phyloP scores from a whole-genome alignment of 2,329 filamentous ascomycete genomes.

The Talaromyces sp. region DNA sequence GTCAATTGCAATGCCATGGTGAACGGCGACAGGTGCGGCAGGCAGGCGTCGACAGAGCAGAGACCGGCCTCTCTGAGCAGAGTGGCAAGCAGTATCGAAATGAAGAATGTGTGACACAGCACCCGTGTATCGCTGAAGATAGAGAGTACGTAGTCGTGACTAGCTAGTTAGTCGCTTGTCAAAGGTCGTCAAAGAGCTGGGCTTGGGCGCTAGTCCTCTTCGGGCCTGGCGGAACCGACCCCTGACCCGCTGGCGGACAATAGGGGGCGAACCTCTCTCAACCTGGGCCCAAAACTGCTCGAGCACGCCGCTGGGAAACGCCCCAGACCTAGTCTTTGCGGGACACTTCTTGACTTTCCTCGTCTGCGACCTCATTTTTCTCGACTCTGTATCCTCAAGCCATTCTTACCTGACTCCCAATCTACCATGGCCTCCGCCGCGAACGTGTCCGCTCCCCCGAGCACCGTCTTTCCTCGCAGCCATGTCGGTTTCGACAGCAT shows the following conservation, averaged over 20 bases:
- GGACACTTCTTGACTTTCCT: neutral
- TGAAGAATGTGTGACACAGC: neutral
- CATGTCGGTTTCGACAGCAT: conserved; percentile 99
- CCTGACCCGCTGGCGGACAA: conserved; percentile 25
- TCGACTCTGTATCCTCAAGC: conserved; percentile 1
- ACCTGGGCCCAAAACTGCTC: neutral
- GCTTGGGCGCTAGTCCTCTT: conserved; percentile 22
- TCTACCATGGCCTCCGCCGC: conserved; percentile 63
- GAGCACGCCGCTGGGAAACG: conserved; percentile 4
- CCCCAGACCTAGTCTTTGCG: neutral
- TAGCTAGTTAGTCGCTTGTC: neutral
- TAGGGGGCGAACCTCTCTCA: conserved; percentile 6
- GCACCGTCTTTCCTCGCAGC: conserved; percentile 76
- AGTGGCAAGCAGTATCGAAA: neutral
- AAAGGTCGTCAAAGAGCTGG: neutral
- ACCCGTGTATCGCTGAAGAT: neutral
- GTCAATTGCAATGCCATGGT: neutral
- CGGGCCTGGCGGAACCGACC: conserved; percentile 24
- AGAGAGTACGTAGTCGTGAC: neutral
- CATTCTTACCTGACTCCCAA: conserved; percentile 25
- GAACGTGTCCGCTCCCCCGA: conserved; percentile 37
- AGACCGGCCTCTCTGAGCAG: neutral
- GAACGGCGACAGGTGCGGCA: neutral
- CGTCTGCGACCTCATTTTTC: neutral
- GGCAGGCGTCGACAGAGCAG: neutral